Conservation (phyloP, 2,329 filamentous ascomycete species). For the Aureobasidium sp. region DNA sequence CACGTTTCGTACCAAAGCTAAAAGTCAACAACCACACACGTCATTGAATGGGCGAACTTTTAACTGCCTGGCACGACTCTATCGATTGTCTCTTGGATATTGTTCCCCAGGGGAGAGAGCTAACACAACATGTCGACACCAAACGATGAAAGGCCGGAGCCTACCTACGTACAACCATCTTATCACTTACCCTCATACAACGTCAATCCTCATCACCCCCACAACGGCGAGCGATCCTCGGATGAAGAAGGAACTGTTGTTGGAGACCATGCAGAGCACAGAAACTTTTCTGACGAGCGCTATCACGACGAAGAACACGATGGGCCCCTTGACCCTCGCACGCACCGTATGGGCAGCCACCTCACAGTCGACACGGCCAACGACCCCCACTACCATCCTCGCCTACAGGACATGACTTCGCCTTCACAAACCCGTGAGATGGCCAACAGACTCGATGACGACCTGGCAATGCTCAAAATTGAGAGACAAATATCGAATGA, state of each 20-base stretch:
- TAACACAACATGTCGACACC: conserved; percentile 29
- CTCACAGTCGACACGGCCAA: conserved; percentile 44
- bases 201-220: conserved; percentile 23
- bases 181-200: conserved; percentile 27
- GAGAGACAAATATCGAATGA: conserved; percentile 52
- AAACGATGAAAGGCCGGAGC: conserved; percentile 29
- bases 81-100: neutral
- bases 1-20: conserved; percentile 8
- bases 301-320: conserved; percentile 4
- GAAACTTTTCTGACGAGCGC: neutral
- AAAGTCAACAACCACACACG: conserved; percentile 7
- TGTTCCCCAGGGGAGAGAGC: neutral
- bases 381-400: conserved; percentile 26
- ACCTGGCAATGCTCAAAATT: conserved; percentile 57
- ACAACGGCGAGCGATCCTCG: conserved; percentile 26
- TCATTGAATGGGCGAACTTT: conserved; percentile 9
- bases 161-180: conserved; percentile 24
- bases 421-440: conserved; percentile 54
- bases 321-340: neutral
- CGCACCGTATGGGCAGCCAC: conserved; percentile 31
- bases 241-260: conserved; percentile 32
- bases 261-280: conserved; percentile 21
- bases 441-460: conserved; percentile 56
- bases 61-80: conserved; percentile 4
- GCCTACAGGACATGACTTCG: conserved; percentile 31